A percentile compares a stretch with the other conserved stretches of the same genome.
Evolutionary conservation across 2,329 filamentous ascomycete species (phyloP).

Genomic region (Lecanosticta acicola): DNA sequence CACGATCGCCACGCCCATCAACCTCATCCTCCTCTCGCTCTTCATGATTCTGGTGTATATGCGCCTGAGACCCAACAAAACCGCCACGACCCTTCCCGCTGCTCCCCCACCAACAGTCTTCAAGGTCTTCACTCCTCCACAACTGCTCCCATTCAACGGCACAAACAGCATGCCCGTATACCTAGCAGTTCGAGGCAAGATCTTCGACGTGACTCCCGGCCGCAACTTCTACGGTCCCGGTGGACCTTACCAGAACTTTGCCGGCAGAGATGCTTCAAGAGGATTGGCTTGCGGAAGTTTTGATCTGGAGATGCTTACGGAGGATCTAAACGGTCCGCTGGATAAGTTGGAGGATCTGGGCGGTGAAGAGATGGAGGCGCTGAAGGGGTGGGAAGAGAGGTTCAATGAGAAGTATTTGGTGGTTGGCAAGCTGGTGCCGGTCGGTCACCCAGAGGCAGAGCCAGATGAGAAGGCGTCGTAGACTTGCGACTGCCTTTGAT

Average conservation of each 20-base stretch:
- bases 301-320: constrained; percentile 89
- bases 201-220: constrained; percentile 84
- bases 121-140: constrained; percentile 74
- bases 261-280: constrained; percentile 81
- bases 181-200: constrained; percentile 80
- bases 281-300: constrained; percentile 89
- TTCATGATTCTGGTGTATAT: constrained; percentile 54
- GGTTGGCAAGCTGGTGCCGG: constrained; percentile 77
- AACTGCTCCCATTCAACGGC: constrained; percentile 83
- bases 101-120: constrained; percentile 71
- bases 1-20: constrained; percentile 54
- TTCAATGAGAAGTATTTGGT: constrained; percentile 92
- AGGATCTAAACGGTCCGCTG: constrained; percentile 77
- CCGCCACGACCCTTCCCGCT: constrained; percentile 45
- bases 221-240: constrained; percentile 95
- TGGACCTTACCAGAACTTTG: constrained; percentile 93
- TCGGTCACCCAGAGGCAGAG: constrained; percentile 50
- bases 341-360: constrained; percentile 69
- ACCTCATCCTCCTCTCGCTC: constrained; percentile 55
- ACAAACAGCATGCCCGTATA: constrained; percentile 68
- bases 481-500: no score
- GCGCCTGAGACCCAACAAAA: constrained; percentile 52
- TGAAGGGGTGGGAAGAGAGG: constrained; percentile 87
- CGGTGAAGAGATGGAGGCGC: constrained; percentile 70
- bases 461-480: constrained; percentile 25